phyloP scores from a whole-genome alignment of 2,329 filamentous ascomycete species.

The Apiospora aurea region DNA sequence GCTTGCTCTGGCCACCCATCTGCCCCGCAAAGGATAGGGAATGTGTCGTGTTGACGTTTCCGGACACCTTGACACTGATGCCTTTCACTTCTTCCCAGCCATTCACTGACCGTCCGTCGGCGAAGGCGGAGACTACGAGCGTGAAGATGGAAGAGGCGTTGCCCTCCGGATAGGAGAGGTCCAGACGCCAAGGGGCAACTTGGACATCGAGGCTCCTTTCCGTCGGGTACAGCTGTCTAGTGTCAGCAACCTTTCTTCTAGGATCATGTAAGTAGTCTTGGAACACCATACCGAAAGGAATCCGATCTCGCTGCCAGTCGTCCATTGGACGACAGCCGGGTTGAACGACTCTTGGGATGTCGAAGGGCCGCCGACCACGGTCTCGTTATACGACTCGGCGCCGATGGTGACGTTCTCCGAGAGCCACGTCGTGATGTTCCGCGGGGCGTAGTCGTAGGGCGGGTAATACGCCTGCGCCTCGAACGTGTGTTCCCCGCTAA shows the following conservation, averaged over 20 bases:
- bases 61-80: constrained; percentile 51
- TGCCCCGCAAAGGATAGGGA: constrained; percentile 51
- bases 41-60: constrained; percentile 51
- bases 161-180: constrained; percentile 61
- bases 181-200: constrained; percentile 51
- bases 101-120: constrained; percentile 50
- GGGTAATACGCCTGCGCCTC: constrained; percentile 61
- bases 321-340: constrained; percentile 67
- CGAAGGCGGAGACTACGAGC: constrained; percentile 56
- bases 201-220: constrained; percentile 49
- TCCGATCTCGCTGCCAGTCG: constrained; percentile 46
- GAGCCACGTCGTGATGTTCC: constrained; percentile 67
- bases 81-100: constrained; percentile 58
- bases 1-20: constrained; percentile 42
- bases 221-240: constrained; percentile 45
- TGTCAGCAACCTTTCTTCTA: constrained; percentile 18
- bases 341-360: constrained; percentile 61
- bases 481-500: constrained; percentile 61
- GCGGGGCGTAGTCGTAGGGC: constrained; percentile 61
- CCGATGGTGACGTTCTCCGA: constrained; percentile 65
- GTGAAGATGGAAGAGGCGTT: constrained; percentile 57
- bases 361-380: constrained; percentile 60
- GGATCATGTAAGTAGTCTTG: too few species aligned
- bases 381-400: constrained; percentile 64
- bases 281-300: constrained; percentile 38